Evolutionary conservation across 1,284 basidiomycete species (phyloP).

Genomic region (Microbotryum saponariae): DNA sequence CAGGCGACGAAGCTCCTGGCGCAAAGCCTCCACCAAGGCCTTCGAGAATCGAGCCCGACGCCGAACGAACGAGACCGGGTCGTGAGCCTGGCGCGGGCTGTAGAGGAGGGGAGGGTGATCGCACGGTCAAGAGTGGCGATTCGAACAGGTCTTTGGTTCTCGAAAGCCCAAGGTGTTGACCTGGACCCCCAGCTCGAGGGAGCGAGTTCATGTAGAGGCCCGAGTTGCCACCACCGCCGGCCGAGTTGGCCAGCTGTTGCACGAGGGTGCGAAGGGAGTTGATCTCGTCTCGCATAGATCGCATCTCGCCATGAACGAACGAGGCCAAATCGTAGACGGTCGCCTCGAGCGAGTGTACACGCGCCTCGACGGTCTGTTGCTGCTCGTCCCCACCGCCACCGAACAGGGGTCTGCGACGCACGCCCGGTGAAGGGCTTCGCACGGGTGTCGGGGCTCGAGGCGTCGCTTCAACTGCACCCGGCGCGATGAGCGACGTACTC

Average conservation of each 20-base stretch:
- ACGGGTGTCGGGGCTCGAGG: too few species aligned
- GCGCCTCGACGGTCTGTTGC: background rate
- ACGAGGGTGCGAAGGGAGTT: conserved; percentile 19
- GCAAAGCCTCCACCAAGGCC: too few species aligned
- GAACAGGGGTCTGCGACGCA: background rate
- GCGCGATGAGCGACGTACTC: background rate
- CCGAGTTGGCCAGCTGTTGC: conserved; percentile 5
- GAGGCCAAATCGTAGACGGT: conserved; percentile 20
- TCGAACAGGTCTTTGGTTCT: conserved; percentile 9
- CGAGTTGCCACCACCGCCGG: too few species aligned
- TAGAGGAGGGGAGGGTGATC: conserved; percentile 21
- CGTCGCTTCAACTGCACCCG: too few species aligned
- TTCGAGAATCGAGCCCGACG: background rate
- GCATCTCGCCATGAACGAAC: conserved; percentile 19
- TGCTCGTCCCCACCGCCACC: background rate
- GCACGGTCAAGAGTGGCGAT: conserved; percentile 27
- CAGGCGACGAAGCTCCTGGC: conserved; percentile 1
- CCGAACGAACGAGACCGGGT: background rate
- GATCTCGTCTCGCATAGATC: conserved; percentile 22
- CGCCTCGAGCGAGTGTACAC: conserved; percentile 22
- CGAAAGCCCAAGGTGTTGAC: conserved; percentile 4
- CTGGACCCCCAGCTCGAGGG: background rate
- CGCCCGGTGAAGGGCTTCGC: too few species aligned
- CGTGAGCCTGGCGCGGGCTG: conserved; percentile 1
- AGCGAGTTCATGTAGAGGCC: too few species aligned